Evolutionary conservation across 257 asterid genomes (phyloP).

Genomic region (Solanum medicagineum): DNA sequence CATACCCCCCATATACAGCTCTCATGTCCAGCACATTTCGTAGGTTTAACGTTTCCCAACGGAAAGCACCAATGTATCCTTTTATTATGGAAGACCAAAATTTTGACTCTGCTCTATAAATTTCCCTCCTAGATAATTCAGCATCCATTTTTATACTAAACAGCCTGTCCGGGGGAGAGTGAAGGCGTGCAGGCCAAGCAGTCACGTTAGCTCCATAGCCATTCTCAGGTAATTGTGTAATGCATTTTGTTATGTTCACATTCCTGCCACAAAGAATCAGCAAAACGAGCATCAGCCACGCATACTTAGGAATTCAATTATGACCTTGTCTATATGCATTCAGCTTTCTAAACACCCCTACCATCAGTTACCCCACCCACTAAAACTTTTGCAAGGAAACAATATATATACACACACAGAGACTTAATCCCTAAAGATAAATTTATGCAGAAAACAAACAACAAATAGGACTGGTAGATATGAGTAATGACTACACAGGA

Average conservation of each 20-base stretch:
- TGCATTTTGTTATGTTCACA: conserved; percentile 26
- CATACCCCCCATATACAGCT: conserved; percentile 67
- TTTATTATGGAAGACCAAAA: conserved; percentile 34
- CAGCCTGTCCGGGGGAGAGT: conserved; percentile 47
- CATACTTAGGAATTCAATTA: neutral
- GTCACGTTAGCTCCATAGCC: conserved; percentile 42
- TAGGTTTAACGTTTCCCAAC: conserved; percentile 9
- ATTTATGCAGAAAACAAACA: neutral
- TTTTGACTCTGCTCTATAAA: conserved; percentile 47
- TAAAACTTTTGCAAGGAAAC: neutral
- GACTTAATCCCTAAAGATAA: neutral
- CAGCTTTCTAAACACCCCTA: neutral
- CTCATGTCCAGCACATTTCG: conserved; percentile 61
- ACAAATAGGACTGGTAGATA: neutral
- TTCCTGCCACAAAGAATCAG: conserved; percentile 22
- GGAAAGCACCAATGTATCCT: conserved; percentile 44
- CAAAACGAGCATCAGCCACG: neutral
- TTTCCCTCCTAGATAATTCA: conserved; percentile 37
- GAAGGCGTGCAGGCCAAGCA: conserved; percentile 55
- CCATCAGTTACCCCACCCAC: neutral
- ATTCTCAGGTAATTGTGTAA: conserved; percentile 37
- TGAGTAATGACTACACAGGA: neutral
- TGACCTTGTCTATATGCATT: neutral
- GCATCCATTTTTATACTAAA: conserved; percentile 58
- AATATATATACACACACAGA: neutral